Percentiles rank a stretch among this genome's conserved stretches.
Conservation (phyloP, 768 basidiomycete species). For the Auriscalpium vulgare region DNA sequence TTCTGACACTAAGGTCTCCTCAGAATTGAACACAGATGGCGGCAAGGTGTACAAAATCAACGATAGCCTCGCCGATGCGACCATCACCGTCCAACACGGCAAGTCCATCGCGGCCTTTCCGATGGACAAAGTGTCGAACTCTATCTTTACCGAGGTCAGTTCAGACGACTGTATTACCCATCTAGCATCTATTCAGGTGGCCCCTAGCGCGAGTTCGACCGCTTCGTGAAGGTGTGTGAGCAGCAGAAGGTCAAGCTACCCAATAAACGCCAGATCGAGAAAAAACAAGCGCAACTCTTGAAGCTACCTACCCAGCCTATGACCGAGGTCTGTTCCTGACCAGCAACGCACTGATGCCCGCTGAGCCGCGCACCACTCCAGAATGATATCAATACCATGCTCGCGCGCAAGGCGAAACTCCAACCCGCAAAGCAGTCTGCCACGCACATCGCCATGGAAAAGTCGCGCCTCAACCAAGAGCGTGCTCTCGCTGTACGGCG, state of each 20-base stretch:
- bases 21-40: constrained; percentile 45
- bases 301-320: constrained; percentile 52
- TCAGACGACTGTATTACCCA: background rate
- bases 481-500: constrained; percentile 70
- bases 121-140: constrained; percentile 88
- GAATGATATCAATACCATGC: constrained; percentile 79
- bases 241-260: constrained; percentile 59
- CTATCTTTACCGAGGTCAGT: constrained; percentile 53
- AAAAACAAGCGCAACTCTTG: constrained; percentile 55
- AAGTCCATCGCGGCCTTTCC: constrained; percentile 48
- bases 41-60: constrained; percentile 70
- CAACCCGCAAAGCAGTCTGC: constrained; percentile 25
- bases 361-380: constrained; percentile 24
- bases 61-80: constrained; percentile 53
- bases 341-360: background rate
- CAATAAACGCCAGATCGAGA: constrained; percentile 53
- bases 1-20: constrained; percentile 1
- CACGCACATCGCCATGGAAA: constrained; percentile 41
- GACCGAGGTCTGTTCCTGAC: constrained; percentile 62
- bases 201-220: constrained; percentile 64
- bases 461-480: constrained; percentile 59
- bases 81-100: constrained; percentile 71
- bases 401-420: constrained; percentile 50
- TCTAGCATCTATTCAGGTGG: background rate
- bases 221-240: constrained; percentile 37